phyloP scores from a whole-genome alignment of 257 asterid species.

The Salvia rosmarinus region DNA sequence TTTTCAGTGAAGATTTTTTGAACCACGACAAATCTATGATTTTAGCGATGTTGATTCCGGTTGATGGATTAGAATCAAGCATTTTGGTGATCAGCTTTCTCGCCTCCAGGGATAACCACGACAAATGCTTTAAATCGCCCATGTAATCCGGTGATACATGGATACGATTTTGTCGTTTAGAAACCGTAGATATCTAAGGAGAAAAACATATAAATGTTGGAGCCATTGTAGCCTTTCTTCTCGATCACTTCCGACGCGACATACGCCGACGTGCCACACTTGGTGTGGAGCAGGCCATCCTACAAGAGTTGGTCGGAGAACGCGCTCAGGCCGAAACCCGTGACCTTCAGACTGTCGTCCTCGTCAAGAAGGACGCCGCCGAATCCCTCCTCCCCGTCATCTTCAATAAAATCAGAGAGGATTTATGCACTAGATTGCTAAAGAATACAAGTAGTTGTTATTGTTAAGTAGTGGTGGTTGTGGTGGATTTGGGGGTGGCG shows the following conservation, averaged over 20 bases:
- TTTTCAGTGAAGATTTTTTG: slow-evolving; percentile 44
- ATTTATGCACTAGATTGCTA: neutral
- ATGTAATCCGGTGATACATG: slow-evolving; percentile 59
- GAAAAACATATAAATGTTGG: slow-evolving; percentile 51
- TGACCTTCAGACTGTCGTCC: slow-evolving; percentile 59
- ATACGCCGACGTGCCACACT: slow-evolving; percentile 77
- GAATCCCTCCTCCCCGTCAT: slow-evolving; percentile 58
- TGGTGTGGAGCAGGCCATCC: slow-evolving; percentile 70
- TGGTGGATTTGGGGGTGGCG: neutral
- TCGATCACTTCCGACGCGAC: slow-evolving; percentile 76
- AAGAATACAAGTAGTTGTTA: neutral
- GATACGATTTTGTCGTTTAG: slow-evolving; percentile 60
- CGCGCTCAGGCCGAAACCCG: slow-evolving; percentile 71
- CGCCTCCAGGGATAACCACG: slow-evolving; percentile 66
- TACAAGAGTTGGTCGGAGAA: slow-evolving; percentile 59
- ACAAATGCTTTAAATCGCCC: slow-evolving; percentile 71
- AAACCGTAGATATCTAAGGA: slow-evolving; percentile 66
- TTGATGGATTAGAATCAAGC: slow-evolving; percentile 62
- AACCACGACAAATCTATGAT: slow-evolving; percentile 67
- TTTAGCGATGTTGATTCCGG: slow-evolving; percentile 55
- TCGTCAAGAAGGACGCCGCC: slow-evolving; percentile 64
- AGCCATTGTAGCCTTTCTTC: slow-evolving; percentile 68
- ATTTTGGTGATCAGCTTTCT: slow-evolving; percentile 51
- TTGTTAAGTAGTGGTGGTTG: neutral
- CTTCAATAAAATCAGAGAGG: neutral